Conservation (phyloP, 2,329 filamentous ascomycete genomes). For the Paecilomyces fulvus region DNA sequence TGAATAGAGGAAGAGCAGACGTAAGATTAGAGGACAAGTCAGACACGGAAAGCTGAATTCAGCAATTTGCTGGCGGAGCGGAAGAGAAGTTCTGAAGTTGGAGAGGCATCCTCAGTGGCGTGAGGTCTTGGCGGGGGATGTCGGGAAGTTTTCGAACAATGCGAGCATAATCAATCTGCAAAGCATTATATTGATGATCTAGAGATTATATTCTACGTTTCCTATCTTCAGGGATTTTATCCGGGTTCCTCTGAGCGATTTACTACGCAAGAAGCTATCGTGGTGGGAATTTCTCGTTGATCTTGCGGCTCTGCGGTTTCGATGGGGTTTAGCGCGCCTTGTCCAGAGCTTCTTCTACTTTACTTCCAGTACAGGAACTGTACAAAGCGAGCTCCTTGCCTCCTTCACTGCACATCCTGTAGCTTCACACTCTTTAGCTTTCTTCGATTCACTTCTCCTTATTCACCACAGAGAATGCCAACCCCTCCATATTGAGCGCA, state of each 20-base stretch:
- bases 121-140: not conserved
- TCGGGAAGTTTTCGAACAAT: not conserved
- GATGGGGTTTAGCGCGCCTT: not conserved
- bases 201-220: not conserved
- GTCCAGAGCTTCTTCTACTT: not conserved
- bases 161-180: not conserved
- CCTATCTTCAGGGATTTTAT: not conserved
- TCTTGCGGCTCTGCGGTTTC: not conserved
- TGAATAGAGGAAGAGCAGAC: slow-evolving; percentile 1
- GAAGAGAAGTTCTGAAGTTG: not conserved
- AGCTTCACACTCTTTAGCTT: not conserved
- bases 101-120: not conserved
- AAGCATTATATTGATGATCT: not conserved
- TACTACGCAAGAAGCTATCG: not conserved
- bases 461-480: not conserved
- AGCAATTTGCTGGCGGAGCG: not conserved
- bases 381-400: not conserved
- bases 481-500: not conserved
- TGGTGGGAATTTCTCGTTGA: not conserved
- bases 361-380: not conserved
- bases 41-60: not conserved
- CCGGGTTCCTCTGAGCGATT: not conserved
- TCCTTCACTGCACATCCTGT: not conserved
- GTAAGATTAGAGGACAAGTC: not conserved
- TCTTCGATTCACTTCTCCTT: not conserved